Evolutionary conservation across 2,329 filamentous ascomycete species (phyloP).

Genomic region (Intubia oerlemansii): DNA sequence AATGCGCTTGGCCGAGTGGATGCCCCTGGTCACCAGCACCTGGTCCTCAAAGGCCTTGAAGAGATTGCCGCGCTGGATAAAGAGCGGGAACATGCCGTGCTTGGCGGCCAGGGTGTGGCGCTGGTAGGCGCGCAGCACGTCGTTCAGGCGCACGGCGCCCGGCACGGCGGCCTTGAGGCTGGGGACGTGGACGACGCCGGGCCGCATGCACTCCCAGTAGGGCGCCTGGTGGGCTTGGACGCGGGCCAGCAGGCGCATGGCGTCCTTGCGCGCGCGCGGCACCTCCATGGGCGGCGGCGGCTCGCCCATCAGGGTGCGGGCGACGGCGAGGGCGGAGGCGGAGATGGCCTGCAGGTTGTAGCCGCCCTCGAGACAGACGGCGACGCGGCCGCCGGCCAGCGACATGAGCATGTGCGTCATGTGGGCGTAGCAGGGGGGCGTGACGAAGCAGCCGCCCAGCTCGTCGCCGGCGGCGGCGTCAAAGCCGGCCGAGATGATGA

Average conservation of each 20-base stretch:
- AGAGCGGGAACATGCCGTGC: conserved; percentile 59
- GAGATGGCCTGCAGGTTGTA: conserved; percentile 92
- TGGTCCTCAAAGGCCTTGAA: conserved; percentile 70
- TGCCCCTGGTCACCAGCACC: conserved; percentile 57
- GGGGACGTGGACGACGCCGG: conserved; percentile 34
- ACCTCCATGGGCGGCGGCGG: conserved; percentile 46
- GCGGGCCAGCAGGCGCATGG: conserved; percentile 31
- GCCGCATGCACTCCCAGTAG: conserved; percentile 79
- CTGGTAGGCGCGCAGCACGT: conserved; percentile 62
- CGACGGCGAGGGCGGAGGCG: conserved; percentile 76
- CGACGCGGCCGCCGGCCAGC: conserved; percentile 69
- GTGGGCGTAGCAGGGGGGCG: conserved; percentile 79
- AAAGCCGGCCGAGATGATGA: conserved; percentile 90
- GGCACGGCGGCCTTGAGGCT: conserved; percentile 21
- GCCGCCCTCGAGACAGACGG: conserved; percentile 84
- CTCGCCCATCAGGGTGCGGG: conserved; percentile 84
- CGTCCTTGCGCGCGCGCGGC: conserved; percentile 34
- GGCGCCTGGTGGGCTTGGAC: conserved; percentile 40
- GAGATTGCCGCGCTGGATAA: conserved; percentile 52
- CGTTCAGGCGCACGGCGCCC: conserved; percentile 47
- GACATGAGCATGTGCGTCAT: conserved; percentile 99
- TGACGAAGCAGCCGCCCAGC: conserved; percentile 80
- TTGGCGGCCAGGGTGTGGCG: conserved; percentile 47
- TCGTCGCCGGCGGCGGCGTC: conserved; percentile 89
- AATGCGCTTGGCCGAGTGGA: conserved; percentile 44